Evolutionary conservation across 495 filamentous ascomycete genomes (phyloP), one percentile per base, ranked within the genome.

Genomic region (Podospora pseudoanserina): DNA sequence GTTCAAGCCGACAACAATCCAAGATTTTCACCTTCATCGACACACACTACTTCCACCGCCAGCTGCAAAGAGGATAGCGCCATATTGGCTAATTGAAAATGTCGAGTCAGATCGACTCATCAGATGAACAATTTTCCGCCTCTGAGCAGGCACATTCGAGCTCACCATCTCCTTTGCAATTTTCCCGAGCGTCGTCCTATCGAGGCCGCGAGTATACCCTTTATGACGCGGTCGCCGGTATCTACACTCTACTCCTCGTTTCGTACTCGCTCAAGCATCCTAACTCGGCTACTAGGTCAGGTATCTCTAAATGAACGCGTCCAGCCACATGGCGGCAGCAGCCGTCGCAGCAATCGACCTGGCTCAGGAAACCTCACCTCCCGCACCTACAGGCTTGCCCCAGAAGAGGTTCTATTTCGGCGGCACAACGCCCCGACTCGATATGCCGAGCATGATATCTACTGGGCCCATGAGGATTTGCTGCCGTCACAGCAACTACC

Each of bases 211-310:
- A 76, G 34, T 81, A 83, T 20, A 92, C 82, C 58, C 78, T 96
- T 34, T 96, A 93, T 76, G 92, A 97, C 80, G 90, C 89, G 44
- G 87, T 93, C 58, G 92, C 91, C 67, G 91, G 92, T 92, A 79
- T 68, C 70, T 65, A 18, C 49, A 27, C 19, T 34, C 27, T 6
- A 9, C 54, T 56, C 1, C 55, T 58, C n/a, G n/a, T n/a, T 20
- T 58, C 3, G 4, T 58, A 58, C 4, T n/a, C 18, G 18, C 4
- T 26, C n/a, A 18, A 26, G n/a, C 7, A 58, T 58, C 6, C 55
- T 58, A 58, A 58, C 28, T 71, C 30, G 28, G 23, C 18, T 13
- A 59, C 32, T 64, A 89, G 87, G 86, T n/a, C 86, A 85, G 44
- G 72, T 77, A 6, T 72, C 75, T 19, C 65, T 72, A 6, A 71